These are phyloP conservation scores for Conidiobolus incongruus DNA, from an alignment of 371 early-diverging fungal genomes.

Conservation along the genomic window DNA sequence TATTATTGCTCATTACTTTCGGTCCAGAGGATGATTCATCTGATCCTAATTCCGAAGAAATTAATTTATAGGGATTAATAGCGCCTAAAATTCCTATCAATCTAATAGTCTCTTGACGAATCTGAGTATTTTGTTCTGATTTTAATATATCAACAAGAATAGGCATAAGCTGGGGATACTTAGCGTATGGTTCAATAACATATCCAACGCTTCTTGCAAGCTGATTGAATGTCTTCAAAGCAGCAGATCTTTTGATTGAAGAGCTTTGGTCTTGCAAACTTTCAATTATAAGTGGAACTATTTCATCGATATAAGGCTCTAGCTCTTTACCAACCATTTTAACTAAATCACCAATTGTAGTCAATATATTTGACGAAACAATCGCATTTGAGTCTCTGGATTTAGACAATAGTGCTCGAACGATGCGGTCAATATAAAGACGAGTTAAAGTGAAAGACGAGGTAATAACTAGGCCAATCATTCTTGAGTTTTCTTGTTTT, in stretches of 20 bases:
- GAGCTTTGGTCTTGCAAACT: slow-evolving; percentile 80
- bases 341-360: slow-evolving; percentile 74
- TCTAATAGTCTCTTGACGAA: slow-evolving; percentile 70
- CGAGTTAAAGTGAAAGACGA: too few relatives aligned
- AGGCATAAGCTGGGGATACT: slow-evolving; percentile 67
- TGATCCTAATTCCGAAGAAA: slow-evolving; percentile 17
- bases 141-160: slow-evolving; percentile 63
- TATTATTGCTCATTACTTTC: slow-evolving; percentile 24
- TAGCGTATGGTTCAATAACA: slow-evolving; percentile 77
- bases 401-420: slow-evolving; percentile 64
- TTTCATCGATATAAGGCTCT: slow-evolving; percentile 48
- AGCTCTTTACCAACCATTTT: slow-evolving; percentile 71
- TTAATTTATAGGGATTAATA: slow-evolving; percentile 82
- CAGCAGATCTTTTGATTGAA: slow-evolving; percentile 65
- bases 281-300: slow-evolving; percentile 74
- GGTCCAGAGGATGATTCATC: slow-evolving; percentile 20
- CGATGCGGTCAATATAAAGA: slow-evolving; percentile 81
- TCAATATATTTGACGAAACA: slow-evolving; percentile 62
- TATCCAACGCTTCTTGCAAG: slow-evolving; percentile 67
- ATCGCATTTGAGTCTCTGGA: slow-evolving; percentile 55
- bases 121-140: slow-evolving; percentile 39
- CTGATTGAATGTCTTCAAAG: slow-evolving; percentile 65
- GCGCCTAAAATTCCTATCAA: slow-evolving; percentile 89
- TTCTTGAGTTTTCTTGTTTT: too few relatives aligned
- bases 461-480: too few relatives aligned